A percentile compares a stretch with the other conserved stretches of the same genome.
These are phyloP conservation scores for Phytophthora constricta DNA, from an alignment of 352 stramenopile genomes.

Conservation along the genomic window DNA sequence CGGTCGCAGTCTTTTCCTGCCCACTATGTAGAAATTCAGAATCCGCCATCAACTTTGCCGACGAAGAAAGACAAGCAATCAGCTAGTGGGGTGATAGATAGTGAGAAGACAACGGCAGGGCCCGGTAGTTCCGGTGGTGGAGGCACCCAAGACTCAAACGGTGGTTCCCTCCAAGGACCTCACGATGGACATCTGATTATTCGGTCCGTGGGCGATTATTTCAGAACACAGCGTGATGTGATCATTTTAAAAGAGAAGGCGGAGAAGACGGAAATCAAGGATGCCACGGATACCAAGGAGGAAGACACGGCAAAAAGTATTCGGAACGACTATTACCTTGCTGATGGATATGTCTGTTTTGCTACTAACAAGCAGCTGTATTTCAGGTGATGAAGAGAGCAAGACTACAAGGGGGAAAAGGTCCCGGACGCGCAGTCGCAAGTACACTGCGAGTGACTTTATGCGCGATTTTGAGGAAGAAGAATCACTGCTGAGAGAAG, in stretches of 20 bases:
- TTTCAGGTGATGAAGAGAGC: slow-evolving; percentile 51
- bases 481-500: slow-evolving; percentile 45
- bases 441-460: slow-evolving; percentile 81
- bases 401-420: slow-evolving; percentile 44
- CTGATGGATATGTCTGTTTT: background rate
- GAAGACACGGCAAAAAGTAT: too few species aligned
- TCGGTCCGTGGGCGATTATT: slow-evolving; percentile 71
- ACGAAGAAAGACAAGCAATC: slow-evolving; percentile 25
- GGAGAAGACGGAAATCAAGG: slow-evolving; percentile 16
- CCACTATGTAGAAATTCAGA: slow-evolving; percentile 57
- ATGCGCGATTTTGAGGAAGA: slow-evolving; percentile 85
- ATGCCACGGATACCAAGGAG: slow-evolving; percentile 17
- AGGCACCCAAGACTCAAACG: background rate
- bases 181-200: background rate
- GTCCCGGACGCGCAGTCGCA: slow-evolving; percentile 51
- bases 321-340: too few species aligned
- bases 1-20: slow-evolving; percentile 24
- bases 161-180: slow-evolving; percentile 4
- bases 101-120: slow-evolving; percentile 3
- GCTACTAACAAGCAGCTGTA: slow-evolving; percentile 1
- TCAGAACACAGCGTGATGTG: slow-evolving; percentile 49
- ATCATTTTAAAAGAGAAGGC: slow-evolving; percentile 33
- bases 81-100: background rate
- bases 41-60: slow-evolving; percentile 43
- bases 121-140: background rate